These are phyloP conservation scores for Pythium sukuiense DNA, from an alignment of 352 stramenopile species.

Conservation along the genomic window DNA sequence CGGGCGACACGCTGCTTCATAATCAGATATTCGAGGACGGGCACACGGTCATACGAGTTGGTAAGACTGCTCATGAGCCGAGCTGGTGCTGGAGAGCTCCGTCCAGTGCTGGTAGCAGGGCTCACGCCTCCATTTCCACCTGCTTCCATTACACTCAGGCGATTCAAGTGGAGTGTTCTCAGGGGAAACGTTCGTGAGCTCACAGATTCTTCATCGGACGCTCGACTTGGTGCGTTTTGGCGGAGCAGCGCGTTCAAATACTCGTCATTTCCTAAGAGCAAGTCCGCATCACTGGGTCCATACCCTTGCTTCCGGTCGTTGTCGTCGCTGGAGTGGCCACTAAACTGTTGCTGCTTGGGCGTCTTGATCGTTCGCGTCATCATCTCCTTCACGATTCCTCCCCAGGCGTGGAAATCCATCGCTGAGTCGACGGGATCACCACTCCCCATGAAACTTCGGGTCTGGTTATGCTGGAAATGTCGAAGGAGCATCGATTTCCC, in stretches of 20 bases:
- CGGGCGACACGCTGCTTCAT: constrained; percentile 42
- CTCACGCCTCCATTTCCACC: constrained; percentile 1
- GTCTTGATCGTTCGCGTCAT: constrained; percentile 36
- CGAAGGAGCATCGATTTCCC: constrained; percentile 70
- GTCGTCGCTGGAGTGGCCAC: constrained; percentile 1
- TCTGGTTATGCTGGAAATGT: constrained; percentile 51
- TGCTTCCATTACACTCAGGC: constrained; percentile 6
- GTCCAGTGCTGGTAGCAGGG: constrained; percentile 8
- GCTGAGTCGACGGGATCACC: constrained; percentile 60
- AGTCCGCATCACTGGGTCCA: constrained; percentile 2
- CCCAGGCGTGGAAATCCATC: constrained; percentile 61
- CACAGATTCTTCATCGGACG: constrained; percentile 5
- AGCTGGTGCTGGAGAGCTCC: not conserved
- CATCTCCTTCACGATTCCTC: constrained; percentile 48
- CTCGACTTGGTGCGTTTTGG: not conserved
- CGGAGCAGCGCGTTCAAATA: constrained; percentile 7
- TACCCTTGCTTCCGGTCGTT: not conserved
- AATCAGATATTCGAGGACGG: constrained; percentile 60
- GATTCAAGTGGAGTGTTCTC: constrained; percentile 11
- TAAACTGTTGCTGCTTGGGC: constrained; percentile 2
- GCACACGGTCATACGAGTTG: constrained; percentile 38
- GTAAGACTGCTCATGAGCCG: constrained; percentile 18
- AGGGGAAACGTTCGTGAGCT: constrained; percentile 18
- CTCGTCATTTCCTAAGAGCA: constrained; percentile 1
- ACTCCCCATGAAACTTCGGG: constrained; percentile 52